Evolutionary conservation across 1,284 basidiomycete genomes (phyloP), one percentile per base, ranked within the genome.

Genomic region (Sanguinoderma infundibulare): DNA sequence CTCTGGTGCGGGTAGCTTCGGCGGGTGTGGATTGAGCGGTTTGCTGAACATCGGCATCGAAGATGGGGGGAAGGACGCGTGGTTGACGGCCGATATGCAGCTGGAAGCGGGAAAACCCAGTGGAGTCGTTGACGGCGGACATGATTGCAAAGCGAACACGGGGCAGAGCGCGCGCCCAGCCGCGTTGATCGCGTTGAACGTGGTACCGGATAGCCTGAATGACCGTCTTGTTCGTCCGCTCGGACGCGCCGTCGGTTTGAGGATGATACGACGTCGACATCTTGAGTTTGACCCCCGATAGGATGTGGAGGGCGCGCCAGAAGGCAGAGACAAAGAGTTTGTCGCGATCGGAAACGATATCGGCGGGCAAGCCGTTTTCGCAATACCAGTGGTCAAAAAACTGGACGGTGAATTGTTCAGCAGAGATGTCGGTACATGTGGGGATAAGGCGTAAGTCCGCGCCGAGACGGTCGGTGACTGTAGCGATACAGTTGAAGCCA

Each of bases 211-310:
- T 57, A n/a, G 66, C 67, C 55, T 80, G 78, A 42, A 64, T 72
- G 1, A 80, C 58, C 0, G 62, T 67, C 26, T 67, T 65, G 57
- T 69, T 72, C 0, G 65, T 63, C 1, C 62, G 57, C 36, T 72
- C 67, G 28, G 66, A 67, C 0, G 57, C n/a, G 22, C 64, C 68
- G 34, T 73, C 71, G 1, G 69, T 78, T 57, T 84, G 67, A 0
- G 81, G 81, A 55, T 83, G 81, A 52, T 77, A 84, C 0, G 78
- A 67, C 3, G 76, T 77, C 0, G 78, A 82, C 75, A 84, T 75
- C 3, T 66, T 61, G 0, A 81, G 66, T 46, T 78, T 69, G 5
- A 73, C 69, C 1, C 76, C 73, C 0, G 77, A 68, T 0, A 80
- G 65, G 22, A 66, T 51, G 55, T 78, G 66, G 0, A 83, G 60